Conservation (phyloP, 2,329 filamentous ascomycete genomes). For the Dissoconium aciculare region DNA sequence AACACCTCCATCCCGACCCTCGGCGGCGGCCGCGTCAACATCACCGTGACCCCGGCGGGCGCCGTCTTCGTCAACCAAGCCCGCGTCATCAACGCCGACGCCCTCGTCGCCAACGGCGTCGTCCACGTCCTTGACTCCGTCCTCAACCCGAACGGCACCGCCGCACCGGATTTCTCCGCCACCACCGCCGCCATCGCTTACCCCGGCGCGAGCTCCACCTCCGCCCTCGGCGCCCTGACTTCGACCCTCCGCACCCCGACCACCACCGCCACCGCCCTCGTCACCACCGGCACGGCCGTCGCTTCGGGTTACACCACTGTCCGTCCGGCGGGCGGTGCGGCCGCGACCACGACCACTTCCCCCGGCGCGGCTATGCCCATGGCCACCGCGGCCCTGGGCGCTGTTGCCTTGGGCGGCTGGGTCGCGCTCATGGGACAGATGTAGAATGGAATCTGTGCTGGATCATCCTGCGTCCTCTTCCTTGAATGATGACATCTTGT, state of each 20-base stretch:
- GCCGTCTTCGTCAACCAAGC: slow-evolving; percentile 38
- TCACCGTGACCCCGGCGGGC: slow-evolving; percentile 28
- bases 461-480: slow-evolving; percentile 1
- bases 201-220: not conserved
- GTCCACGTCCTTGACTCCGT: slow-evolving; percentile 39
- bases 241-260: not conserved
- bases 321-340: not conserved
- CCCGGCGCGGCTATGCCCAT: not conserved
- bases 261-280: not conserved
- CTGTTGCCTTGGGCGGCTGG: not conserved
- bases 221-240: not conserved
- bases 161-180: not conserved
- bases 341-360: not conserved
- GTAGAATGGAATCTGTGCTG: not conserved
- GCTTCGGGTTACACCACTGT: not conserved
- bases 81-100: slow-evolving; percentile 34
- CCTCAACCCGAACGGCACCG: slow-evolving; percentile 30
- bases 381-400: not conserved
- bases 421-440: not conserved
- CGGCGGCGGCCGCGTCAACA: slow-evolving; percentile 28
- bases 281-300: not conserved
- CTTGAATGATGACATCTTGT: too few species aligned
- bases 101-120: slow-evolving; percentile 42
- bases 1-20: slow-evolving; percentile 24
- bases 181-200: not conserved